Evolutionary conservation across 495 filamentous ascomycete genomes (phyloP), one percentile per base, ranked within the genome.

Genomic region (Lophiostoma macrostomum): DNA sequence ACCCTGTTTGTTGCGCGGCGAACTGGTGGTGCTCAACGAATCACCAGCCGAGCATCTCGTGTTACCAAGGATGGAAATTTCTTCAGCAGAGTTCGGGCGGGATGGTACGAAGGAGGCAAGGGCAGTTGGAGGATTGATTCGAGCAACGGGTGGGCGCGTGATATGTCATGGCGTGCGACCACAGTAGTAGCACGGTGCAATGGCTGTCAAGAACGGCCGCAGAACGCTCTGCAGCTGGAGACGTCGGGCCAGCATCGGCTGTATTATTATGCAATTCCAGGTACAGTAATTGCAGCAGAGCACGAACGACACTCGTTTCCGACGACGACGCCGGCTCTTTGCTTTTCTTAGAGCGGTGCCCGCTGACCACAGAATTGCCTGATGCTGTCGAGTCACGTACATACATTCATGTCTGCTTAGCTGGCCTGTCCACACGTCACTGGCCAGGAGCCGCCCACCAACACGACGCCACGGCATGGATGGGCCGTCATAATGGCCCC

Each of bases 361-460:
- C 44, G 53, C 53, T 56, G 53, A 56, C 44, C 22, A 44, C 13
- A 56, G 28, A 47, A 54, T 46, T 54, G 51, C 51, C 40, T 54
- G 51, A 56, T 35, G 18, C 28, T 19, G 43, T 4, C 53, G 53
- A 56, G 53, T 56, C 53, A 56, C 43, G 37, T 36, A 22, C 38
- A 53, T 43, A 5, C 12, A 39, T 30, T 25, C 50, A 25, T 39
- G 12, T 31, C 45, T 20, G 27, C 16, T n/a, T 12, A 23, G 32
- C 13, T 16, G 46, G 2, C 8, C 12, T 36, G 11, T 18, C 23
- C 29, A 34, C 49, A 42, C 27, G 16, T 43, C 37, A 52, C 49
- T 52, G 49, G 49, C 16, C 37, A 47, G 36, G 37, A 12, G 42
- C 7, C 6, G 22, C 25, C 25, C 42, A 56, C 52, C 52, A 56